Evolutionary conservation across 139 green algal species (phyloP).

Genomic region (Micractinium sp.): DNA sequence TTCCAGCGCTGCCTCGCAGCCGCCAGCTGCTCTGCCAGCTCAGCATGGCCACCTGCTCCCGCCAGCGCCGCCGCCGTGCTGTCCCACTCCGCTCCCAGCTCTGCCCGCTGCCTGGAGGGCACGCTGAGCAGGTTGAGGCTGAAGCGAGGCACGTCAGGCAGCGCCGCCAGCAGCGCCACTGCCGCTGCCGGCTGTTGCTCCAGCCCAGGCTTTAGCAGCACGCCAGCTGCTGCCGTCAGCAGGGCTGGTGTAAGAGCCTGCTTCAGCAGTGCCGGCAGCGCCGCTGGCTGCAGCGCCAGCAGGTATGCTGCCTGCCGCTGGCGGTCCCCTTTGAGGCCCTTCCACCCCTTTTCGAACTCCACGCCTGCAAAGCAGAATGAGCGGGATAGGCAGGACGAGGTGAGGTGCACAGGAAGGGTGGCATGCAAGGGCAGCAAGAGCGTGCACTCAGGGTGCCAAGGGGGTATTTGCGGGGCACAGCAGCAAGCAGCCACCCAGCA

Average conservation of each 20-base stretch:
- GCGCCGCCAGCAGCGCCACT: conserved; percentile 20
- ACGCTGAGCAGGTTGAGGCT: conserved; percentile 36
- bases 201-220: conserved; percentile 21
- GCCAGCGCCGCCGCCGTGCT: not conserved
- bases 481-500: not conserved
- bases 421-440: not conserved
- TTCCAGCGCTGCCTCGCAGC: not conserved
- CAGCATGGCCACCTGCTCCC: not conserved
- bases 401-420: not conserved
- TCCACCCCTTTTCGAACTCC: conserved; percentile 81
- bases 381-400: not conserved
- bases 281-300: conserved; percentile 46
- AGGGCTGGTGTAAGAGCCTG: conserved; percentile 62
- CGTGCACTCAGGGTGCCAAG: not conserved
- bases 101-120: not conserved
- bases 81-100: conserved; percentile 8
- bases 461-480: not conserved
- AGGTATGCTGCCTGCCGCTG: conserved; percentile 66
- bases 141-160: conserved; percentile 27
- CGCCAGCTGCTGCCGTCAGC: conserved; percentile 36
- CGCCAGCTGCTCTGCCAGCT: not conserved
- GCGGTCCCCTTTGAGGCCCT: conserved; percentile 52
- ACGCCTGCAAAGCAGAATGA: conserved; percentile 35
- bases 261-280: conserved; percentile 69
- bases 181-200: not conserved